phyloP scores from a whole-genome alignment of 2,329 filamentous ascomycete species.

The Aspergillus sclerotialis region DNA sequence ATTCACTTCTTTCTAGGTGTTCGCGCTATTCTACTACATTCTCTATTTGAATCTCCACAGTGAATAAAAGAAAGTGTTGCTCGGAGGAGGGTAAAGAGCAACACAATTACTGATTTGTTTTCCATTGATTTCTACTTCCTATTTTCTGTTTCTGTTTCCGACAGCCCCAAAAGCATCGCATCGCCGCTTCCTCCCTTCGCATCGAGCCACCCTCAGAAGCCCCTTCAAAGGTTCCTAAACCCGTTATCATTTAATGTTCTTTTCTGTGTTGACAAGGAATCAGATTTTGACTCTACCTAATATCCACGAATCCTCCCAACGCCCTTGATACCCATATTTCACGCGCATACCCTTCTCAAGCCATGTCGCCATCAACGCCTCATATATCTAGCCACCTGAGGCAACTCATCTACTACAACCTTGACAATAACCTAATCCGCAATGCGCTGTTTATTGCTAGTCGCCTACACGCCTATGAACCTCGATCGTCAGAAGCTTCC shows the following conservation, averaged over 20 bases:
- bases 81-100: not conserved
- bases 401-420: slow-evolving; percentile 62
- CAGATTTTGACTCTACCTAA: slow-evolving; percentile 4
- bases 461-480: slow-evolving; percentile 75
- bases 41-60: not conserved
- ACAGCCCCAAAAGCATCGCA: slow-evolving; percentile 12
- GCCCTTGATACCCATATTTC: no score
- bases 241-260: slow-evolving; percentile 10
- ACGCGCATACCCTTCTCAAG: no score
- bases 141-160: no score
- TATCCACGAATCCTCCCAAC: slow-evolving; percentile 2
- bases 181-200: slow-evolving; percentile 15
- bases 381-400: slow-evolving; percentile 55
- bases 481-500: slow-evolving; percentile 68
- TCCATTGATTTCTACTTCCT: no score
- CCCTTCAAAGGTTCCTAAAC: not conserved
- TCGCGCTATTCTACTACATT: not conserved
- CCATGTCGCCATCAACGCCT: slow-evolving; percentile 50
- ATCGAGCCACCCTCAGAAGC: slow-evolving; percentile 3
- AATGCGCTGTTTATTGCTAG: slow-evolving; percentile 94
- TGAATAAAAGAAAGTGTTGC: not conserved
- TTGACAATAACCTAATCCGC: slow-evolving; percentile 83
- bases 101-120: no score
- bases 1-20: not conserved
- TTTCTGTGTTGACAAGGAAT: slow-evolving; percentile 4